Evolutionary conservation across 1,139 yeast species (phyloP).

Genomic region (Debaryomyces sp.): DNA sequence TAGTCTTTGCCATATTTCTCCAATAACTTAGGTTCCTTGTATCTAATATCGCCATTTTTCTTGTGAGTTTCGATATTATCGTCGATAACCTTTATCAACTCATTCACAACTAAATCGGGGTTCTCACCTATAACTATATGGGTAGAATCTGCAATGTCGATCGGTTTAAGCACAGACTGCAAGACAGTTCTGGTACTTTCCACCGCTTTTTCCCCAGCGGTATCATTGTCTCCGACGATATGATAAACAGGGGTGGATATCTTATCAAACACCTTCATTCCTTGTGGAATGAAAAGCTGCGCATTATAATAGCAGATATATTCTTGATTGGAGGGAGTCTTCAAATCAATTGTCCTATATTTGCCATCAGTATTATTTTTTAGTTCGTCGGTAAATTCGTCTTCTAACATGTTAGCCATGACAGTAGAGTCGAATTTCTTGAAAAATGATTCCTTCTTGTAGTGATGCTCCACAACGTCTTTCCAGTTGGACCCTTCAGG

Average conservation of each 20-base stretch:
- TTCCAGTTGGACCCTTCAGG: constrained; percentile 16
- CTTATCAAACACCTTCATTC: constrained; percentile 9
- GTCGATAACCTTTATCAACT: constrained; percentile 11
- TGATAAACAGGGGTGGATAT: constrained; percentile 38
- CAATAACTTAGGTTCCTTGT: constrained; percentile 1
- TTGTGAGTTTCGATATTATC: constrained; percentile 2
- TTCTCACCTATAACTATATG: constrained; percentile 50
- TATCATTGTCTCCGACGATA: constrained; percentile 43
- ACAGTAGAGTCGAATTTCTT: constrained; percentile 44
- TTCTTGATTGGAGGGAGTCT: neutral
- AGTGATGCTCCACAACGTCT: constrained; percentile 37
- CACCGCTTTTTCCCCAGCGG: constrained; percentile 34
- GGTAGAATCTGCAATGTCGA: constrained; percentile 40
- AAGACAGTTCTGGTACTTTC: constrained; percentile 20
- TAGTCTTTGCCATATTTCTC: constrained; percentile 5
- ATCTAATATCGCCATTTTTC: constrained; percentile 8
- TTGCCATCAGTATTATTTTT: neutral
- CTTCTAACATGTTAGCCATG: constrained; percentile 35
- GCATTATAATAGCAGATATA: constrained; percentile 1
- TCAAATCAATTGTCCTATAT: neutral
- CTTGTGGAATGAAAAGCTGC: neutral
- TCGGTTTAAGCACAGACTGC: constrained; percentile 27
- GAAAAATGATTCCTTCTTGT: constrained; percentile 44
- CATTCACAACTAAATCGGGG: constrained; percentile 42
- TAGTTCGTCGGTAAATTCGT: constrained; percentile 20